Evolutionary conservation across 129 eudicot genomes (phyloP).

Genomic region (Daucus carota): DNA sequence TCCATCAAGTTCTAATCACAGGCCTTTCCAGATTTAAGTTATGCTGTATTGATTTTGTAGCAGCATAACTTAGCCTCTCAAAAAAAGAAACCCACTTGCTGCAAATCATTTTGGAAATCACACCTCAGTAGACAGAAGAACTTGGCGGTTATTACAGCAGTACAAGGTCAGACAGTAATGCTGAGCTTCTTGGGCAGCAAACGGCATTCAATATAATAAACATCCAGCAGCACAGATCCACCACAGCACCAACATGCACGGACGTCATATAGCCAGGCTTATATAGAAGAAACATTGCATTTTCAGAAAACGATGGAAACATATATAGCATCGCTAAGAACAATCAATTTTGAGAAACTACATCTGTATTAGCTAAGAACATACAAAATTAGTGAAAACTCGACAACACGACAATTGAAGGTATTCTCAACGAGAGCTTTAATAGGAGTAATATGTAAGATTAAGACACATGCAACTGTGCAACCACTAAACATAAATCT

Average conservation of each 20-base stretch:
- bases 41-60: background rate
- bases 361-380: background rate
- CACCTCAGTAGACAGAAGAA: background rate
- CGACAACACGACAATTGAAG: background rate
- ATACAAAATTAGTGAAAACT: background rate
- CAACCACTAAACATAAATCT: background rate
- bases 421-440: background rate
- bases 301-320: background rate
- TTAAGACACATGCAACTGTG: too few relatives aligned
- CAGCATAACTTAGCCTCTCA: background rate
- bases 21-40: background rate
- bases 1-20: background rate
- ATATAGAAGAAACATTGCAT: background rate
- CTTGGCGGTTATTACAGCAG: background rate
- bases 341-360: background rate
- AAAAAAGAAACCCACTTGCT: background rate
- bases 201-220: background rate
- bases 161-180: background rate
- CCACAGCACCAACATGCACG: background rate
- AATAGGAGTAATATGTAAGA: background rate
- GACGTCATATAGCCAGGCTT: background rate
- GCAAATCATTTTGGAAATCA: background rate
- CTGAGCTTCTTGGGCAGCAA: background rate
- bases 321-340: background rate
- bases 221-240: background rate